phyloP scores from a whole-genome alignment of 2,329 filamentous ascomycete genomes.

The Teratosphaeria gauchensis region DNA sequence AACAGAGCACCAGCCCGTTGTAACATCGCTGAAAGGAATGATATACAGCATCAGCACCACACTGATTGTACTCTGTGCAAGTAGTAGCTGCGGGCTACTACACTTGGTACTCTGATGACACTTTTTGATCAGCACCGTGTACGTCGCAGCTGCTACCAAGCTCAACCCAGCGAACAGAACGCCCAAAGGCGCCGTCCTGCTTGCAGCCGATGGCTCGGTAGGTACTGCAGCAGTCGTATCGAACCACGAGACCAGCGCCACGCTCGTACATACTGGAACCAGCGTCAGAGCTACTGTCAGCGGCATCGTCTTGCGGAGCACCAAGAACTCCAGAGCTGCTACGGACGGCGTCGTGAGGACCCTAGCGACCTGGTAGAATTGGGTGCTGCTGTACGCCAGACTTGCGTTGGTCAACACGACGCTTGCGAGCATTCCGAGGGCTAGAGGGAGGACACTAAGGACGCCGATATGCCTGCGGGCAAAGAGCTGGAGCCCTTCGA shows the following conservation, averaged over 20 bases:
- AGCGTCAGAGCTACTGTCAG: constrained; percentile 45
- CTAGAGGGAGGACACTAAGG: constrained; percentile 52
- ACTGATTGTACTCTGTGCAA: constrained; percentile 57
- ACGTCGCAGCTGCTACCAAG: constrained; percentile 56
- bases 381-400: constrained; percentile 57
- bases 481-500: constrained; percentile 44
- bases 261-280: constrained; percentile 52
- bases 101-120: constrained; percentile 58
- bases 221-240: constrained; percentile 41
- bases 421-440: constrained; percentile 57
- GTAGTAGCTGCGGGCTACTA: constrained; percentile 59
- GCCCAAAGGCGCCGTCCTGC: constrained; percentile 49
- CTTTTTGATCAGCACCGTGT: constrained; percentile 59
- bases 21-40: constrained; percentile 56
- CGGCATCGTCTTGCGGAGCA: constrained; percentile 51
- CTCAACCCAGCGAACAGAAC: constrained; percentile 55
- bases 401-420: constrained; percentile 61
- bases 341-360: constrained; percentile 58
- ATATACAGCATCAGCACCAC: constrained; percentile 54
- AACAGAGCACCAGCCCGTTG: constrained; percentile 48
- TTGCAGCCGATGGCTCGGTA: constrained; percentile 22
- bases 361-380: constrained; percentile 61
- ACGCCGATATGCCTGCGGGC: constrained; percentile 46
- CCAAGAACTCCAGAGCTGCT: constrained; percentile 53
- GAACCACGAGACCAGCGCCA: constrained; percentile 58